phyloP scores from a whole-genome alignment of 2,329 filamentous ascomycete species.

The Curvularia spicifera region DNA sequence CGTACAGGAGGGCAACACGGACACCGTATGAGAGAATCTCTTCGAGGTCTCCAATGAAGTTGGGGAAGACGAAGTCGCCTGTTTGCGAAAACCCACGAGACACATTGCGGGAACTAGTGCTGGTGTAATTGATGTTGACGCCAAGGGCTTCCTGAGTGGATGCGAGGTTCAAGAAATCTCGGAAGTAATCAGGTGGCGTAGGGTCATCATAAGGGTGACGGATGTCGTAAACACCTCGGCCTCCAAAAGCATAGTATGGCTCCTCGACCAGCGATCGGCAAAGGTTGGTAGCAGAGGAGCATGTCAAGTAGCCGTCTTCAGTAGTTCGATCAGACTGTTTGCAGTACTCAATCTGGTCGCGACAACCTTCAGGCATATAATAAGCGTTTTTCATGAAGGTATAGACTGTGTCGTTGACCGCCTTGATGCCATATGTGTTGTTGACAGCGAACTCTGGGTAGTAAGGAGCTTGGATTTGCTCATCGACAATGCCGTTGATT shows the following conservation, averaged over 20 bases:
- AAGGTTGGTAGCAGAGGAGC: slow-evolving; percentile 48
- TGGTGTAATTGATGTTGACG: slow-evolving; percentile 64
- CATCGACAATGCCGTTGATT: slow-evolving; percentile 62
- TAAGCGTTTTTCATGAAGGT: slow-evolving; percentile 54
- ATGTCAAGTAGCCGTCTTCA: slow-evolving; percentile 38
- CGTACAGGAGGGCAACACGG: slow-evolving; percentile 63
- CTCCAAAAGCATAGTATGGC: slow-evolving; percentile 50
- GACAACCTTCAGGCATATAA: slow-evolving; percentile 58
- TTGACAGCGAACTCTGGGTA: slow-evolving; percentile 61
- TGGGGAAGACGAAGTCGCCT: slow-evolving; percentile 56
- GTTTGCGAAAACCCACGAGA: slow-evolving; percentile 53
- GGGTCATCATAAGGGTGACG: slow-evolving; percentile 59
- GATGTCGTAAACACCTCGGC: slow-evolving; percentile 63
- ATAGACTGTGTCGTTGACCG: slow-evolving; percentile 57
- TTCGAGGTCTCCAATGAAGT: slow-evolving; percentile 55
- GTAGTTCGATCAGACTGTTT: slow-evolving; percentile 38
- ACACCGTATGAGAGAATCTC: slow-evolving; percentile 62
- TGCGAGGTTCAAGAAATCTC: slow-evolving; percentile 60
- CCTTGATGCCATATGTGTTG: slow-evolving; percentile 61
- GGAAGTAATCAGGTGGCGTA: slow-evolving; percentile 59
- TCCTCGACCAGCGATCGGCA: slow-evolving; percentile 56
- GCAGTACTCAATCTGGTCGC: slow-evolving; percentile 59
- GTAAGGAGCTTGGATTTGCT: slow-evolving; percentile 55
- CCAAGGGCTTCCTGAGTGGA: slow-evolving; percentile 58
- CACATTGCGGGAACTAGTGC: slow-evolving; percentile 49